Evolutionary conservation across 2,329 filamentous ascomycete species (phyloP), one percentile per base, ranked within the genome.

Genomic region (Paracorniculantispora psalliotae): DNA sequence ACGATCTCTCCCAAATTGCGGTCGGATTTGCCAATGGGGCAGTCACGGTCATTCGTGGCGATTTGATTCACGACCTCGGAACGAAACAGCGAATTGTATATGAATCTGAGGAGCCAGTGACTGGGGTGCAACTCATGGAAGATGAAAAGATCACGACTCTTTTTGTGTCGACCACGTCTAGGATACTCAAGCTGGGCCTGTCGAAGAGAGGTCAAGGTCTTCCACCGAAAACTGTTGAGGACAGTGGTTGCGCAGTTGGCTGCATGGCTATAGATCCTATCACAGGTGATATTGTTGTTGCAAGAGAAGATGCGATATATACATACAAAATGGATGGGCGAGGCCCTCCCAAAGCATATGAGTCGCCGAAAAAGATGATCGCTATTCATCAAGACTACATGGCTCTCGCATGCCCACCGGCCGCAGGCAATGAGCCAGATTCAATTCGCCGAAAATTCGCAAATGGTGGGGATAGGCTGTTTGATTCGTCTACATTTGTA

Each of bases 21-120:
- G 89, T 97, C 7, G 96, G 94, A 5, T 99, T 99, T 70, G 94
- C 89, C 13, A 97, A 99, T 73, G 94, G 94, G 8, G 87, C 92
- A 1, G 93, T 99, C 13, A 96, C 92, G 0, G 87, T 99, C 28
- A 90, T 99, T 59, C 85, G 94, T 60, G 94, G 96, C 61, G 94
- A 99, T 70, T 79, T 99, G 51, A 90, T 99, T 66, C 92, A 99
- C 71, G 94, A 99, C 71, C 86, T 94, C 59, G 94, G 96, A 23
- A 92, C 93, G 12, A 92, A 91, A 70, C 94, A 99, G 72, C 86
- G 94, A 56, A 94, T 93, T 35, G 91, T 99, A 10, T 94, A 96
- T 74, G 94, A 99, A 70, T 96, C 92, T 0, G 92, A 97, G 67
- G 94, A 99, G 71, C 96, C 94, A 0, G 87, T 99, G 10, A 99